phyloP scores from a whole-genome alignment of 208 protist genomes.

The Acanthamoeba triangularis region DNA sequence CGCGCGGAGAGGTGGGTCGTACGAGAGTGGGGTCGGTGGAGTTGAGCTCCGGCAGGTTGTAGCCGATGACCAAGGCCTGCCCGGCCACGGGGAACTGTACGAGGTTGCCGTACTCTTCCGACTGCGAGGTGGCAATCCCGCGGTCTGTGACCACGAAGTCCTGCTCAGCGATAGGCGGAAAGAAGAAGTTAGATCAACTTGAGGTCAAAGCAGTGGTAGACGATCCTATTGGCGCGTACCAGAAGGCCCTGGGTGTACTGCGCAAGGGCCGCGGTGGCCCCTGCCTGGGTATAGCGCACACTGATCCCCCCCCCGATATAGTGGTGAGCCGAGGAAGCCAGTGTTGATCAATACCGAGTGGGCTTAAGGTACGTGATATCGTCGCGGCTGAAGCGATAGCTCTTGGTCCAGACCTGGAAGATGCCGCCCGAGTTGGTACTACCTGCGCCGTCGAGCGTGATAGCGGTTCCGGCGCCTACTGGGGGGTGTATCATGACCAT shows the following conservation, averaged over 20 bases:
- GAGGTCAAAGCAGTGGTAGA: neutral
- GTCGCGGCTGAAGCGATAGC: constrained; percentile 16
- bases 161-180: neutral
- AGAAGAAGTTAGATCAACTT: neutral
- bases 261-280: neutral
- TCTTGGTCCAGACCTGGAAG: neutral
- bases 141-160: neutral
- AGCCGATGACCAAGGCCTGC: constrained; percentile 36
- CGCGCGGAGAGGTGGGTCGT: neutral
- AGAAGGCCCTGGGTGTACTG: neutral
- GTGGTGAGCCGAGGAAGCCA: no score
- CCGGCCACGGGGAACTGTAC: constrained; percentile 13
- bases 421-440: constrained; percentile 21
- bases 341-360: no score
- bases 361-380: neutral
- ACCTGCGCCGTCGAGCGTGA: neutral
- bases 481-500: neutral
- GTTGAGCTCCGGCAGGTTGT: neutral
- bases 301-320: no score
- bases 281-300: neutral
- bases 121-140: neutral
- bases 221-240: neutral
- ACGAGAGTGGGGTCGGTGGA: neutral
- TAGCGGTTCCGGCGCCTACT: neutral
- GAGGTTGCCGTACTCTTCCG: neutral